Percentiles rank a stretch among this genome's conserved stretches.
Evolutionary conservation across 768 basidiomycete genomes (phyloP).

Genomic region (Lactarius deliciosus): DNA sequence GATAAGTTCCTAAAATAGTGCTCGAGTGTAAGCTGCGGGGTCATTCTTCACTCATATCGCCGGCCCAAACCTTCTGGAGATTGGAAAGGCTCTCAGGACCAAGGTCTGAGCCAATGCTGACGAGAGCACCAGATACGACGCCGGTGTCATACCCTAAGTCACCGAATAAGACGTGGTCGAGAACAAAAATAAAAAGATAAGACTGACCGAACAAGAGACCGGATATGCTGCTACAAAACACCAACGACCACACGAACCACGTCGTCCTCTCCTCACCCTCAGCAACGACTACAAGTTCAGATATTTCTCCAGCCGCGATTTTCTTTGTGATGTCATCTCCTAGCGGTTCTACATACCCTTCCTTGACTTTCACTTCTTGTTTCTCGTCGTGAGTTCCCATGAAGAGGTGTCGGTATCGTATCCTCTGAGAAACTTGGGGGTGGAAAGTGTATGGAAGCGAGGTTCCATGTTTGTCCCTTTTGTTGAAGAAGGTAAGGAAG

Average conservation of each 20-base stretch:
- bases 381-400: slow-evolving; percentile 15
- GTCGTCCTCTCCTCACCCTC: slow-evolving; percentile 68
- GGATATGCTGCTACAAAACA: slow-evolving; percentile 70
- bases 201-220: slow-evolving; percentile 70
- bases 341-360: not conserved
- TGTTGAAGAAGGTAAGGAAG: not conserved
- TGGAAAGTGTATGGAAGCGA: not conserved
- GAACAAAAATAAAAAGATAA: not conserved
- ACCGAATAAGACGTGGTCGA: not conserved
- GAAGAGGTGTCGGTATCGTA: not conserved
- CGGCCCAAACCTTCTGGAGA: slow-evolving; percentile 55
- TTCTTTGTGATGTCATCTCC: slow-evolving; percentile 15
- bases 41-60: not conserved
- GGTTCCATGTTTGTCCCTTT: not conserved
- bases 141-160: slow-evolving; percentile 70
- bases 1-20: slow-evolving; percentile 61
- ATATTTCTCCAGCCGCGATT: slow-evolving; percentile 47
- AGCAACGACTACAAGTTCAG: slow-evolving; percentile 56
- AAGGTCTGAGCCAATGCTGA: slow-evolving; percentile 67
- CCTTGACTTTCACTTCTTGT: not conserved
- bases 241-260: slow-evolving; percentile 77
- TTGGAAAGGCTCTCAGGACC: slow-evolving; percentile 56
- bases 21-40: not conserved
- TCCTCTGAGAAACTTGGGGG: not conserved
- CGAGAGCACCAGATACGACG: slow-evolving; percentile 77